Evolutionary conservation across 371 early-diverging fungal genomes (phyloP).

Genomic region (Mucor plumbeus): DNA sequence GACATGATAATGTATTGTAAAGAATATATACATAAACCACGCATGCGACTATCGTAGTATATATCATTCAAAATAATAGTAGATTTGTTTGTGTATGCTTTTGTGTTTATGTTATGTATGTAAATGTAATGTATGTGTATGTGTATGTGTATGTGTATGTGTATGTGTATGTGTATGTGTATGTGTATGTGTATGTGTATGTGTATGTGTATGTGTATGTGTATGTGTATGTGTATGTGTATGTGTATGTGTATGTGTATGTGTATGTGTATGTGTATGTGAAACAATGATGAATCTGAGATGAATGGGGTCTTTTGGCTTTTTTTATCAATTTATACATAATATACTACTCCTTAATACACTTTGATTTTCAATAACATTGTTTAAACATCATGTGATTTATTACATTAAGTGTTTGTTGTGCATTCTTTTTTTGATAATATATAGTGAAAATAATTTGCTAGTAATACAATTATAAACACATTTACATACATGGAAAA

Average conservation of each 20-base stretch:
- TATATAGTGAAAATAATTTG: neutral
- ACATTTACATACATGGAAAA: slow-evolving; percentile 1
- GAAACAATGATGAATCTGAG: slow-evolving; percentile 2
- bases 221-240: too few relatives aligned
- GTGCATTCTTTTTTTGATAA: neutral
- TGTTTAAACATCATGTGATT: slow-evolving; percentile 1
- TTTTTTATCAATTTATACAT: too few relatives aligned
- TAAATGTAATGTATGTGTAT: neutral
- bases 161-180: neutral
- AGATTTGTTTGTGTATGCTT: neutral
- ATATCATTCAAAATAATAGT: neutral
- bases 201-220: too few relatives aligned
- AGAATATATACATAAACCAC: neutral
- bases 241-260: neutral
- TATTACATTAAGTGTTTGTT: neutral
- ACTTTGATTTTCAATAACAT: neutral
- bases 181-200: neutral
- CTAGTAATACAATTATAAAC: neutral
- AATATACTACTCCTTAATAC: neutral
- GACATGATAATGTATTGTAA: neutral
- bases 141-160: neutral
- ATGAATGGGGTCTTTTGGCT: neutral
- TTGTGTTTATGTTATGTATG: too few relatives aligned
- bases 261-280: neutral
- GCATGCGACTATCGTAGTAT: neutral